Conservation (phyloP, 1,284 basidiomycete species). For the Cystobasidium sp. region DNA sequence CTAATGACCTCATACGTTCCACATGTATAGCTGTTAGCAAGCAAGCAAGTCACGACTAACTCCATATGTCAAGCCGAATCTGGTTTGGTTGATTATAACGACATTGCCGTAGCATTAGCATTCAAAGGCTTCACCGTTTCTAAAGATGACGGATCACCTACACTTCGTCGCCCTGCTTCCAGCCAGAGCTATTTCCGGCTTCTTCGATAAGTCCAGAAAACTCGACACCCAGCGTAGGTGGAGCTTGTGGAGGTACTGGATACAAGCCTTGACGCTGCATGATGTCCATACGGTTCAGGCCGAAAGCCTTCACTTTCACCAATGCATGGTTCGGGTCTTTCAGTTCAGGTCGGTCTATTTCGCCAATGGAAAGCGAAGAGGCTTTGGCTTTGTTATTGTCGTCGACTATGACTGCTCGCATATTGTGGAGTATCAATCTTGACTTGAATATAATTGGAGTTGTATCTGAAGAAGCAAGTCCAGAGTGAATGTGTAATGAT, state of each 20-base stretch:
- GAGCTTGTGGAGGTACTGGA: conserved; percentile 75
- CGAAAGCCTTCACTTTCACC: conserved; percentile 69
- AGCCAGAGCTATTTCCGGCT: conserved; percentile 63
- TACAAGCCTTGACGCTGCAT: conserved; percentile 67
- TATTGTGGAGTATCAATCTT: background rate
- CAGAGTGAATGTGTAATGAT: background rate
- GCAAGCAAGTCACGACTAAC: conserved; percentile 59
- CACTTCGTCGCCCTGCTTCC: conserved; percentile 80
- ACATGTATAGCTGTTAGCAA: background rate
- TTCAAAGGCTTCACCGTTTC: background rate
- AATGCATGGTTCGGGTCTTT: conserved; percentile 47
- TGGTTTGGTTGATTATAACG: background rate
- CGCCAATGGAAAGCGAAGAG: conserved; percentile 47
- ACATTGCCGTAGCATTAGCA: background rate
- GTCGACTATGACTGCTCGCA: conserved; percentile 48
- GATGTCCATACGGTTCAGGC: conserved; percentile 87
- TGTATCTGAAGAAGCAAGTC: background rate
- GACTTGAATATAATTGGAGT: background rate
- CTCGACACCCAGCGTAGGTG: conserved; percentile 84
- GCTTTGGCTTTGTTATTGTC: conserved; percentile 46
- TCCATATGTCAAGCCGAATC: conserved; percentile 73
- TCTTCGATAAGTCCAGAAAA: conserved; percentile 76
- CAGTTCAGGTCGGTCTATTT: conserved; percentile 44
- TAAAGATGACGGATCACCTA: conserved; percentile 2
- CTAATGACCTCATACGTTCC: background rate